phyloP scores from a whole-genome alignment of 345 rosid genomes.

The Hypericum perforatum region DNA sequence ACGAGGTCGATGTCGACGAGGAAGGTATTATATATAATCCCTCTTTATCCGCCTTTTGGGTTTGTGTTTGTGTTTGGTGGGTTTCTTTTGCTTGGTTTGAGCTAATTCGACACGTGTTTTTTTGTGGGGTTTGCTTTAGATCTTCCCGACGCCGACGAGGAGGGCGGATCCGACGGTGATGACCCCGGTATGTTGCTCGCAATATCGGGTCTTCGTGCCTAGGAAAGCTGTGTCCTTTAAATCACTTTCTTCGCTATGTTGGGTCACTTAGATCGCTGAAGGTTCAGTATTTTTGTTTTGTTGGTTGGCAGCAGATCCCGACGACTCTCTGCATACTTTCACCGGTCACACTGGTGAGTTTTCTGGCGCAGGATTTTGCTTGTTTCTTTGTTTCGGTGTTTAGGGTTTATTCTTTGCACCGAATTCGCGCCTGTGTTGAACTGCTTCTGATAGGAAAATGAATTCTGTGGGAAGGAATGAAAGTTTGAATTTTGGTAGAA shows the following conservation, averaged over 20 bases:
- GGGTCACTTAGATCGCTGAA: no score
- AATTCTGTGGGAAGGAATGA: no score
- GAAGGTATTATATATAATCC: slow-evolving; percentile 36
- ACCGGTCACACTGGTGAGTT: slow-evolving; percentile 69
- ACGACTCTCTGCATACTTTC: slow-evolving; percentile 83
- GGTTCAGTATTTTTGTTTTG: slow-evolving; percentile 1
- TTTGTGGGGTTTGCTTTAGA: slow-evolving; percentile 25
- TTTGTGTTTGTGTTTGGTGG: not conserved
- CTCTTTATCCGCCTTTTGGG: no score
- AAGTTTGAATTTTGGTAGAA: no score
- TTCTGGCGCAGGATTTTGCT: not conserved
- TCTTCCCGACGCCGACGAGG: slow-evolving; percentile 57
- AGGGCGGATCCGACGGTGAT: slow-evolving; percentile 29
- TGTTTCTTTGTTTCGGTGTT: not conserved
- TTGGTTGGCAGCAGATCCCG: slow-evolving; percentile 42
- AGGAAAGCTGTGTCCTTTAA: no score
- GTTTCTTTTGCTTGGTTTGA: not conserved
- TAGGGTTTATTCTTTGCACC: not conserved
- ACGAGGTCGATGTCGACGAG: slow-evolving; percentile 59
- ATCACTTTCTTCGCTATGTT: no score
- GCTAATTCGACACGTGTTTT: not conserved
- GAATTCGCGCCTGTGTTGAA: no score
- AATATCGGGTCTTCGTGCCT: not conserved
- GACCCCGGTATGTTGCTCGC: slow-evolving; percentile 12
- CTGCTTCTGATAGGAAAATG: no score